Percentiles rank a stretch among this genome's conserved stretches.
Evolutionary conservation across 1,284 basidiomycete genomes (phyloP).

Genomic region (Marasmius sp.): DNA sequence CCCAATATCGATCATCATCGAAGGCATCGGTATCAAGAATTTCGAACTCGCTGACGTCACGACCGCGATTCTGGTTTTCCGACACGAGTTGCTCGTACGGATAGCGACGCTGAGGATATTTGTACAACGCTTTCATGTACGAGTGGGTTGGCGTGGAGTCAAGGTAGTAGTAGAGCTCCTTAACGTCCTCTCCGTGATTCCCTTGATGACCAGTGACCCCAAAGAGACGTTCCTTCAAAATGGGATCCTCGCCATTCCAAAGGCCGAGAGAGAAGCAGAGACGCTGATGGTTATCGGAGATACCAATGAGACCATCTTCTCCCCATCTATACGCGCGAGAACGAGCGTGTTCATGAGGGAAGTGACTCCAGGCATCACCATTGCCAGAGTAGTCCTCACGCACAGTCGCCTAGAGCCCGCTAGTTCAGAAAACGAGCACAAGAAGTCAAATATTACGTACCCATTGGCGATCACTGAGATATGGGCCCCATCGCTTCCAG

Average conservation of each 20-base stretch:
- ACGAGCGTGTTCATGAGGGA: conserved; percentile 93
- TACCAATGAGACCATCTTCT: conserved; percentile 95
- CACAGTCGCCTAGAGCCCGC: conserved; percentile 77
- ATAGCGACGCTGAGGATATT: conserved; percentile 90
- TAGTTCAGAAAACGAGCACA: conserved; percentile 7
- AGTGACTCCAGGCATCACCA: conserved; percentile 97
- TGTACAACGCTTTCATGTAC: conserved; percentile 99
- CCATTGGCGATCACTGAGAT: conserved; percentile 97
- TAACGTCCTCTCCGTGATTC: conserved; percentile 98
- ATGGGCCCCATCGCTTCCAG: conserved; percentile 99
- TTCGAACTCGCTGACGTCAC: conserved; percentile 91
- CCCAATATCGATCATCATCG: conserved; percentile 96
- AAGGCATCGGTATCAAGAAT: conserved; percentile 91
- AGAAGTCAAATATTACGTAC: conserved; percentile 44
- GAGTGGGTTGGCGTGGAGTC: conserved; percentile 98
- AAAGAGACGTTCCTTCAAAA: conserved; percentile 95
- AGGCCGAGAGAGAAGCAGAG: conserved; percentile 89
- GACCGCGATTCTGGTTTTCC: conserved; percentile 81
- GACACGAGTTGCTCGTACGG: conserved; percentile 92
- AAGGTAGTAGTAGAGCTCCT: conserved; percentile 97
- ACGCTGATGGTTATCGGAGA: conserved; percentile 95
- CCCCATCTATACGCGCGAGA: conserved; percentile 98
- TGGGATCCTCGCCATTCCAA: conserved; percentile 95
- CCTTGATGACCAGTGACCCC: conserved; percentile 95
- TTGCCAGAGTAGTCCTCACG: conserved; percentile 97